Evolutionary conservation across 495 filamentous ascomycete genomes (phyloP).

Genomic region (Clohesyomyces aquaticus): DNA sequence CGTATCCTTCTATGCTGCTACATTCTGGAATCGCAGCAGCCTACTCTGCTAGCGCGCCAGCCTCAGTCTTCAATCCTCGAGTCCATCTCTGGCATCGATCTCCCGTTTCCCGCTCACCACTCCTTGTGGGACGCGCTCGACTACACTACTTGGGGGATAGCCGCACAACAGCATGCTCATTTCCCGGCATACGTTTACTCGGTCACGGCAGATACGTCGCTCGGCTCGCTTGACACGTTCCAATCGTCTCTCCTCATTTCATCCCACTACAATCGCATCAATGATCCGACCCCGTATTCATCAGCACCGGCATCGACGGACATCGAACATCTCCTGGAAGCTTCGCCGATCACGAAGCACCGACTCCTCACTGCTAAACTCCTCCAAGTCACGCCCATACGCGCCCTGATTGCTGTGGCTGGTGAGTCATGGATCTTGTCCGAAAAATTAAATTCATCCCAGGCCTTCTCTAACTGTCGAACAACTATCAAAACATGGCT

Average conservation of each 20-base stretch:
- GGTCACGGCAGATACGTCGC: constrained; percentile 15
- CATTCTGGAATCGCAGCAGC: constrained; percentile 45
- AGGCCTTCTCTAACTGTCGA: constrained; percentile 24
- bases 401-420: constrained; percentile 46
- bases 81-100: constrained; percentile 27
- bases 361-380: constrained; percentile 38
- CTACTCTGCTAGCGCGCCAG: constrained; percentile 40
- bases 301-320: neutral
- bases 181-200: constrained; percentile 23
- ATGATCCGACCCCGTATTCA: constrained; percentile 28
- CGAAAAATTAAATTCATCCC: constrained; percentile 41
- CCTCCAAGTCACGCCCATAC: constrained; percentile 42
- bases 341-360: constrained; percentile 32
- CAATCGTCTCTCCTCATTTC: constrained; percentile 45
- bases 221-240: constrained; percentile 37
- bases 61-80: constrained; percentile 19
- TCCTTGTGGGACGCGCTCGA: constrained; percentile 38
- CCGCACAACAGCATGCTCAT: constrained; percentile 31
- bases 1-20: constrained; percentile 43
- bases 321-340: constrained; percentile 34
- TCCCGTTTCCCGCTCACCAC: constrained; percentile 40
- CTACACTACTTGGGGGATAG: constrained; percentile 28
- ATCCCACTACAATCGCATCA: constrained; percentile 33
- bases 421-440: constrained; percentile 47
- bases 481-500: constrained; percentile 34